Conservation (phyloP, 2,329 filamentous ascomycete genomes). For the Ceratocystis lukuohia region DNA sequence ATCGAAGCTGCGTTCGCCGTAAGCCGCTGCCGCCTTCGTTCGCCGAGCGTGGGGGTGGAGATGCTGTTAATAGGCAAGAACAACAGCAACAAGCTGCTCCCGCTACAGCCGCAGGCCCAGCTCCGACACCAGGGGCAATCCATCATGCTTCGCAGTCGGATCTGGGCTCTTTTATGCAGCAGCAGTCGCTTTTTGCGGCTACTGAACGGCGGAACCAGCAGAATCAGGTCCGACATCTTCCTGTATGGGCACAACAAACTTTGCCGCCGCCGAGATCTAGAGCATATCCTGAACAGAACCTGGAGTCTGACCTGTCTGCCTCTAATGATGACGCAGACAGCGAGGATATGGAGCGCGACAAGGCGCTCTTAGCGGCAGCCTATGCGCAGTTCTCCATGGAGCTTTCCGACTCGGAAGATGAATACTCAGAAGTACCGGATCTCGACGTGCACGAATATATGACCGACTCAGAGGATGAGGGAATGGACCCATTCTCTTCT, state of each 20-base stretch:
- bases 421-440: constrained; percentile 38
- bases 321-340: constrained; percentile 26
- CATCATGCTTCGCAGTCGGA: neutral
- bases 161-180: neutral
- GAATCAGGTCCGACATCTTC: neutral
- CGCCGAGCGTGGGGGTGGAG: neutral
- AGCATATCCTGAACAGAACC: neutral
- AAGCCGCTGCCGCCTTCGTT: constrained; percentile 7
- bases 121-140: neutral
- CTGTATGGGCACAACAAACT: neutral
- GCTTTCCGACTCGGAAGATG: constrained; percentile 49
- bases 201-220: constrained; percentile 7
- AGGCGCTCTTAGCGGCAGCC: constrained; percentile 26
- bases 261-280: neutral
- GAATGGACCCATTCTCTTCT: constrained; percentile 25
- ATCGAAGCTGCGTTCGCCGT: constrained; percentile 12
- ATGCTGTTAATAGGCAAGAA: neutral
- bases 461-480: constrained; percentile 14
- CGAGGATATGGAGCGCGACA: constrained; percentile 23
- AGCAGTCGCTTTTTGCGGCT: constrained; percentile 10
- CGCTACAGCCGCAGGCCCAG: neutral
- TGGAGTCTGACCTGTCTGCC: neutral
- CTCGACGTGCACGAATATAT: constrained; percentile 31
- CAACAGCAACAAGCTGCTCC: neutral
- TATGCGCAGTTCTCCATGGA: constrained; percentile 44